Base-by-base conservation (phyloP, 345 rosid species). In the Lepidium sativum region DNA sequence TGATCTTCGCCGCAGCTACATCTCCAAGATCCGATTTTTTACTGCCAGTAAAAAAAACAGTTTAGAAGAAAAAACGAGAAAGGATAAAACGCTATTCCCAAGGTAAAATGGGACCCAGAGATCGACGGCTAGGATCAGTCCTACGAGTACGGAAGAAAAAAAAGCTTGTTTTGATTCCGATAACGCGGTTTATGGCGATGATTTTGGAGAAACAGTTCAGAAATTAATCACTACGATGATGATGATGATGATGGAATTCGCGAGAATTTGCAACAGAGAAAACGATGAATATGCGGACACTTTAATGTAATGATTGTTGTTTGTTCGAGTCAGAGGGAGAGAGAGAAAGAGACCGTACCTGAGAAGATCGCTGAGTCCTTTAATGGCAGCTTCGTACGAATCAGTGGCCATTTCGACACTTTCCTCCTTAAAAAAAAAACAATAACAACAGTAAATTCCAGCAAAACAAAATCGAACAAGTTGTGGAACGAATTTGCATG, bases 1-100 rank as follows among this genome's bases (percentile, higher is more conserved):
- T 86, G 61, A 95, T 80, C 78, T 85, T 95, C 39, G 80, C 89
- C 20, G 96, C 98, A 55, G 96, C 99, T 54, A 84, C 68, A 55
- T 77, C 74, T 17, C 74, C 84, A 21, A 95, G 94, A 42, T 82
- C 89, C 7, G 80, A 38, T 66, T 80, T 86, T 61, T 79, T 80
- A 14, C 99, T 95, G 86, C 33, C 49, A 61, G 54, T 63, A 25
- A 12, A 16, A 64, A 9, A 11, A 14, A 60, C 18, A 27, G 5
- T 4, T 16, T 54, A 47, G 60, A 6, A 68, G 74, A 67, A 61
- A 58, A 52, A 6, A 21, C 12, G 45, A 17, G 25, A 20, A 20
- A n/a, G 45, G 2, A 5, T 18, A 17, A 44, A 35, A 18, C 34
- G 6, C 44, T 20, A 34, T 3, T 17, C 42, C 16, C 29, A 37